These are phyloP conservation scores for Saururus chinensis DNA, from an alignment of 164 flowering plant genomes.

Conservation along the genomic window DNA sequence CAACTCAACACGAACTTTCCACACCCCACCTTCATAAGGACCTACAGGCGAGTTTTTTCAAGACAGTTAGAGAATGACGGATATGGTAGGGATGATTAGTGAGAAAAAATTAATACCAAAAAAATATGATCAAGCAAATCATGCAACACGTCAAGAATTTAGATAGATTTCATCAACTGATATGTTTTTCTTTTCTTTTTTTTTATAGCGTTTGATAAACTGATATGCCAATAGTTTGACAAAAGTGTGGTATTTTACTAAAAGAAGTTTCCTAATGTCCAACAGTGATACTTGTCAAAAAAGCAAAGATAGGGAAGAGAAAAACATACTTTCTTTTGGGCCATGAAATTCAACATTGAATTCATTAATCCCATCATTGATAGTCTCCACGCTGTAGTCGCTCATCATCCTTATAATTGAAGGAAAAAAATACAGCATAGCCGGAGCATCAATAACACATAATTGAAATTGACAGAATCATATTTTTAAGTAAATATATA, in stretches of 20 bases:
- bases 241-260: no score
- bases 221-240: no score
- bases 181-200: no score
- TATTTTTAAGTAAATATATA: no score
- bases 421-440: not conserved
- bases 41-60: slow-evolving; percentile 30
- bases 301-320: not conserved
- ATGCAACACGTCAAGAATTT: no score
- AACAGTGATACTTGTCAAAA: not conserved
- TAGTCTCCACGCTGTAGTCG: slow-evolving; percentile 75
- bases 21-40: slow-evolving; percentile 89
- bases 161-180: no score
- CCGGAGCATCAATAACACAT: not conserved
- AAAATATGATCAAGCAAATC: no score
- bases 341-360: slow-evolving; percentile 92
- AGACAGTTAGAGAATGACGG: not conserved
- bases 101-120: not conserved
- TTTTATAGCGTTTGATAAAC: no score
- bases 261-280: not conserved
- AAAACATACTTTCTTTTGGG: slow-evolving; percentile 77
- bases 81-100: not conserved
- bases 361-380: slow-evolving; percentile 81
- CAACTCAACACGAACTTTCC: slow-evolving; percentile 92
- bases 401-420: slow-evolving; percentile 76
- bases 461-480: not conserved